phyloP scores from a whole-genome alignment of 2,329 filamentous ascomycete genomes.

The Colletotrichum musicola region DNA sequence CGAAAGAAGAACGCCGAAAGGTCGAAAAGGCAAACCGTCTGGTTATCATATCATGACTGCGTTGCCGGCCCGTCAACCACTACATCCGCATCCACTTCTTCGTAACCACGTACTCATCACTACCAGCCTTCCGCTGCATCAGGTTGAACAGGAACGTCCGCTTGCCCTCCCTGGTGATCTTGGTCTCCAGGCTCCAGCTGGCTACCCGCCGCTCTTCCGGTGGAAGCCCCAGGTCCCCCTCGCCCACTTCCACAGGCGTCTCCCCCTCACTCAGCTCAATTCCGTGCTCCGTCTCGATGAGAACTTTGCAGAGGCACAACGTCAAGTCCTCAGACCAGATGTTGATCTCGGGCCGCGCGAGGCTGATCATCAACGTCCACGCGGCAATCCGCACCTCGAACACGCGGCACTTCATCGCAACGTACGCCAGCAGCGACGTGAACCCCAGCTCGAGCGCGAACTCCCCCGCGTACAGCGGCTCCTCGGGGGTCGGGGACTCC shows the following conservation, averaged over 20 bases:
- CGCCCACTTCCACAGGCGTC: background rate
- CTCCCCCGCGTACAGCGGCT: background rate
- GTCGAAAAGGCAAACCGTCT: too few relatives aligned
- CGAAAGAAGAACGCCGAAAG: too few relatives aligned
- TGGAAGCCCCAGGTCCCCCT: background rate
- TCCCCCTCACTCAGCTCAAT: slow-evolving; percentile 3
- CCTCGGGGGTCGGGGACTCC: background rate
- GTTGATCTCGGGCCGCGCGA: slow-evolving; percentile 49
- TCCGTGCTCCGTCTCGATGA: slow-evolving; percentile 50
- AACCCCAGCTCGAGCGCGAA: slow-evolving; percentile 7
- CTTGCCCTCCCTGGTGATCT: background rate
- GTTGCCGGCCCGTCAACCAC: too few relatives aligned
- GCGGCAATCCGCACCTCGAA: slow-evolving; percentile 1
- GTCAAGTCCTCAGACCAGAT: slow-evolving; percentile 52
- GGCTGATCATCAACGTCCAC: slow-evolving; percentile 15
- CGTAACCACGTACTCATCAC: too few relatives aligned
- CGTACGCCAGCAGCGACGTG: background rate
- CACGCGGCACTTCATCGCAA: slow-evolving; percentile 16
- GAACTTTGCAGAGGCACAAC: slow-evolving; percentile 46
- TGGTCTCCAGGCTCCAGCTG: background rate
- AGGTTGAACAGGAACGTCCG: too few relatives aligned
- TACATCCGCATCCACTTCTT: too few relatives aligned
- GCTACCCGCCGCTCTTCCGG: slow-evolving; percentile 9
- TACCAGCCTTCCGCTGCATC: too few relatives aligned
- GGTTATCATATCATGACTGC: too few relatives aligned